Conservation (phyloP, 2,329 filamentous ascomycete genomes). For the Acephala macrosclerotiorum region DNA sequence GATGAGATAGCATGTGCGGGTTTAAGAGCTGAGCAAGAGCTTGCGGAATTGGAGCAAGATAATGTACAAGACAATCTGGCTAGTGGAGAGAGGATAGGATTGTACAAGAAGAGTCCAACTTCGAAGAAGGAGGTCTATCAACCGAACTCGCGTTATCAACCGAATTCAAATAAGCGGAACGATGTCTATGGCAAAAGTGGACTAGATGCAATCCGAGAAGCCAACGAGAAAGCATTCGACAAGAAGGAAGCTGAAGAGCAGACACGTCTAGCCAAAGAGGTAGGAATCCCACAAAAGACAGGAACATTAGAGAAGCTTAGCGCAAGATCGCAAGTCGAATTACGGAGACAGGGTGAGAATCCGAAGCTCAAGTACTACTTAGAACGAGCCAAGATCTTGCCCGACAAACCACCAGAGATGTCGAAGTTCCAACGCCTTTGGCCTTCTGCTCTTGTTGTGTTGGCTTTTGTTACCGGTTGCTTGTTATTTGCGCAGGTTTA, state of each 20-base stretch:
- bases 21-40: slow-evolving; percentile 68
- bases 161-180: slow-evolving; percentile 36
- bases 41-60: slow-evolving; percentile 57
- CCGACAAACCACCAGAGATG: slow-evolving; percentile 61
- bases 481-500: slow-evolving; percentile 57
- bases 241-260: slow-evolving; percentile 53
- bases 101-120: slow-evolving; percentile 31
- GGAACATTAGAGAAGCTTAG: slow-evolving; percentile 35
- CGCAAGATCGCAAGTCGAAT: slow-evolving; percentile 36
- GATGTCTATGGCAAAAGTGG: slow-evolving; percentile 65
- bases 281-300: slow-evolving; percentile 43
- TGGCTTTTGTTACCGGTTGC: slow-evolving; percentile 53
- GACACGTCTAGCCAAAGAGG: slow-evolving; percentile 49
- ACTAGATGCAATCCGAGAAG: slow-evolving; percentile 64
- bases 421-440: slow-evolving; percentile 60
- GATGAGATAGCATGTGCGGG: slow-evolving; percentile 68
- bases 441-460: slow-evolving; percentile 59
- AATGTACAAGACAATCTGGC: slow-evolving; percentile 46
- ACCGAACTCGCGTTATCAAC: too few species aligned
- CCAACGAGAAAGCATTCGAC: slow-evolving; percentile 53
- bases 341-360: slow-evolving; percentile 39
- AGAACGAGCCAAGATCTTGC: slow-evolving; percentile 55
- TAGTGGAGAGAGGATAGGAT: slow-evolving; percentile 40
- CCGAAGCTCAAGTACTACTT: slow-evolving; percentile 41
- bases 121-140: too few species aligned